phyloP scores from a whole-genome alignment of 2,329 filamentous ascomycete genomes.

The Ophiostoma ips region DNA sequence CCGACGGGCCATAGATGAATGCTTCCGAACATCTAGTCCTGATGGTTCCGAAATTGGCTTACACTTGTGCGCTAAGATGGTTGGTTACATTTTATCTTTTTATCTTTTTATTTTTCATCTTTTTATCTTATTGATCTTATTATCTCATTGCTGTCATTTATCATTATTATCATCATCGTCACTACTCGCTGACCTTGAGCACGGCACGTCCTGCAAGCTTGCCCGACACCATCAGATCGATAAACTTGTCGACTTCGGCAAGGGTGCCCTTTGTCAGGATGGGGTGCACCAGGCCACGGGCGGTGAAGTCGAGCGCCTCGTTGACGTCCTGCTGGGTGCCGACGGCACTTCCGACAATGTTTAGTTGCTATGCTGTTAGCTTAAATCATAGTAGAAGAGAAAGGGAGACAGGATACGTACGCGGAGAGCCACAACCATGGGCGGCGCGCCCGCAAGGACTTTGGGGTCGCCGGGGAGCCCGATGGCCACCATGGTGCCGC shows the following conservation, averaged over 20 bases:
- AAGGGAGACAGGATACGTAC: neutral
- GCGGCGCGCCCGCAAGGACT: conserved; percentile 6
- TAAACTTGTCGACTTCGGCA: conserved; percentile 11
- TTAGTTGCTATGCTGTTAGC: conserved; percentile 5
- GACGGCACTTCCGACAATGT: conserved; percentile 10
- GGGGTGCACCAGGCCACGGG: conserved; percentile 9
- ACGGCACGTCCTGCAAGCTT: conserved; percentile 9
- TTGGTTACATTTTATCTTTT: too few species aligned
- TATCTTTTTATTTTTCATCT: neutral
- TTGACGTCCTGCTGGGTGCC: conserved; percentile 9
- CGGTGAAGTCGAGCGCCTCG: conserved; percentile 11
- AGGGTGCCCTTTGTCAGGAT: conserved; percentile 10
- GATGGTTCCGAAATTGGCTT: too few species aligned
- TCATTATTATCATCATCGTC: neutral
- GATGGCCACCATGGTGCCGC: conserved; percentile 73
- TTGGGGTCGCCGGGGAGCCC: conserved; percentile 64
- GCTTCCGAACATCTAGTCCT: too few species aligned
- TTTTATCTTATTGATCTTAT: neutral
- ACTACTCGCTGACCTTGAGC: conserved; percentile 4
- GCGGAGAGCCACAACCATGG: conserved; percentile 8
- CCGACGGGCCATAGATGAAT: too few species aligned
- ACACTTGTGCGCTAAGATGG: too few species aligned
- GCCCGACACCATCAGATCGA: conserved; percentile 2
- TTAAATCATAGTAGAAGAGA: neutral
- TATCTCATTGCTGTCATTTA: too few species aligned